A percentile compares a stretch with the other conserved stretches of the same genome.
These are phyloP conservation scores for Panaeolus papilionaceus DNA, from an alignment of 768 basidiomycete species.

Conservation along the genomic window DNA sequence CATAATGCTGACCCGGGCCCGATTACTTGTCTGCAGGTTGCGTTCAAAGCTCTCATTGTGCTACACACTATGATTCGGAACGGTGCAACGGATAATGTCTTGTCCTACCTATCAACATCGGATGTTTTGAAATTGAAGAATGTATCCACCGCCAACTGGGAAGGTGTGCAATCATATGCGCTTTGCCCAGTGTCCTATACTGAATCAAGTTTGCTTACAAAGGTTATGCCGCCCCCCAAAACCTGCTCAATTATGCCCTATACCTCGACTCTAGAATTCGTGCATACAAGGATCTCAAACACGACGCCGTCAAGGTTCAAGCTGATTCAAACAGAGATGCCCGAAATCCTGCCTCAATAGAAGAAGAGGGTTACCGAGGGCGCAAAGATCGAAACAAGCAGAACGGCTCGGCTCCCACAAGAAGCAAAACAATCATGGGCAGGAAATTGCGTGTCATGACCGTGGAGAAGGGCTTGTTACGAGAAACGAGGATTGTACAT, in stretches of 20 bases:
- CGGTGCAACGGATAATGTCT: constrained; percentile 93
- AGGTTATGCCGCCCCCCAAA: constrained; percentile 90
- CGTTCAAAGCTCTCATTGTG: constrained; percentile 97
- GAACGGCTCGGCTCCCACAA: constrained; percentile 43
- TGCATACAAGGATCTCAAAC: constrained; percentile 89
- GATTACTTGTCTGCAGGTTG: constrained; percentile 62
- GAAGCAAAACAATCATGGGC: constrained; percentile 82
- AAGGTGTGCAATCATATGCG: constrained; percentile 59
- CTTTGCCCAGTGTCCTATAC: constrained; percentile 11
- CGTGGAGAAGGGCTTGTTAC: constrained; percentile 93
- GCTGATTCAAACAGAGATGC: constrained; percentile 90
- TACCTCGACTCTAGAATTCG: constrained; percentile 91
- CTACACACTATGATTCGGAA: constrained; percentile 97
- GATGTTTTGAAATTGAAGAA: constrained; percentile 86
- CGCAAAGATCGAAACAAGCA: constrained; percentile 38
- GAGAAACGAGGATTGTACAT: constrained; percentile 93
- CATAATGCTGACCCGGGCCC: constrained; percentile 7
- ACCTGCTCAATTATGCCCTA: constrained; percentile 83
- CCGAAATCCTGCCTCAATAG: constrained; percentile 67
- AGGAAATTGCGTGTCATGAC: constrained; percentile 89
- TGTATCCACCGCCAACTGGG: constrained; percentile 85
- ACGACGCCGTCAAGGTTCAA: constrained; percentile 94
- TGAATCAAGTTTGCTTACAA: constrained; percentile 16
- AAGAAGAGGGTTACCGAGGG: constrained; percentile 56
- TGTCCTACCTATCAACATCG: constrained; percentile 79